These are phyloP conservation scores for Plantago lanceolata DNA, from an alignment of 305 asterid species.

Conservation along the genomic window DNA sequence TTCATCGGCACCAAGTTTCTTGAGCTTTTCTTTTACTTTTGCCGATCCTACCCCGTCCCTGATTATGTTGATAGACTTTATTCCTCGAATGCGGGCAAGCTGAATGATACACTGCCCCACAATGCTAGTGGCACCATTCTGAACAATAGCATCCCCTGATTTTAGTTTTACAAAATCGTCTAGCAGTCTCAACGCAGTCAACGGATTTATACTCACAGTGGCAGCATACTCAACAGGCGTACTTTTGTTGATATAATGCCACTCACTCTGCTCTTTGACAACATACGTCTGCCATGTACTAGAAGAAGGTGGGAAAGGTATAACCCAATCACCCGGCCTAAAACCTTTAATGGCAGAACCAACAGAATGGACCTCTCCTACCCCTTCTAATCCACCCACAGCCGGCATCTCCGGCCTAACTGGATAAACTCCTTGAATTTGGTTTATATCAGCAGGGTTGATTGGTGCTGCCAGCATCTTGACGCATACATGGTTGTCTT, in stretches of 20 bases:
- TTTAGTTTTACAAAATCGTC: conserved; percentile 74
- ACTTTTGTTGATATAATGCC: conserved; percentile 74
- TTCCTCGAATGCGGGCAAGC: conserved; percentile 77
- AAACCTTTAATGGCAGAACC: conserved; percentile 70
- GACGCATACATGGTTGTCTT: conserved; percentile 74
- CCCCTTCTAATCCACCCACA: conserved; percentile 92
- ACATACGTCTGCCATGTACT: conserved; percentile 96
- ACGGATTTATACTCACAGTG: conserved; percentile 76
- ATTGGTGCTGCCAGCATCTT: conserved; percentile 93
- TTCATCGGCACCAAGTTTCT: conserved; percentile 75
- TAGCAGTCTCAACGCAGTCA: conserved; percentile 87
- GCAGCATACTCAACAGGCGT: conserved; percentile 88
- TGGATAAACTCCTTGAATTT: conserved; percentile 93
- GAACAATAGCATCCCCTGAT: conserved; percentile 83
- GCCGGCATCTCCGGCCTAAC: conserved; percentile 90
- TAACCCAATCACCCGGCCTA: conserved; percentile 79
- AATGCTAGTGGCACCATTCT: conserved; percentile 95
- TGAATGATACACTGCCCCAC: conserved; percentile 93
- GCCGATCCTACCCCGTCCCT: conserved; percentile 93
- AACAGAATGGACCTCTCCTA: conserved; percentile 72
- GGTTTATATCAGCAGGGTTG: conserved; percentile 89
- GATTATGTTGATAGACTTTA: conserved; percentile 64
- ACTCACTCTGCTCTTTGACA: conserved; percentile 67
- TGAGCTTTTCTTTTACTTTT: conserved; percentile 71
- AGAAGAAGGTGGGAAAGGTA: conserved; percentile 88